Evolutionary conservation across 2,329 filamentous ascomycete genomes (phyloP), one percentile per base, ranked within the genome.

Genomic region (Claviceps cyperi): DNA sequence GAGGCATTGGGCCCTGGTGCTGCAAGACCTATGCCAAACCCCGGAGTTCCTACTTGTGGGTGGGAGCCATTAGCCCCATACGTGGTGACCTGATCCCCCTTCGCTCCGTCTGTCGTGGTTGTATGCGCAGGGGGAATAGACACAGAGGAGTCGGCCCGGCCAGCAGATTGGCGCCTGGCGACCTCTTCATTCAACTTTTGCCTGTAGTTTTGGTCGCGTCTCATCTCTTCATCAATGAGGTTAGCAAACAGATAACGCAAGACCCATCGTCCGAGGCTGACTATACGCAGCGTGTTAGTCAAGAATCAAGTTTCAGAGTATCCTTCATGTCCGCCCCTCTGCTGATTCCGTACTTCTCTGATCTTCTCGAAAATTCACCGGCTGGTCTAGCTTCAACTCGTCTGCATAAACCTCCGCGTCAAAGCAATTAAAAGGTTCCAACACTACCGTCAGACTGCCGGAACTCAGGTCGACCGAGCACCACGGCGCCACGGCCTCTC

Each of bases 371-470:
- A 95, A 95, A 13, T 90, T 83, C 17, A 85, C 72, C n/a, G 78
- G 72, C 54, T 88, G 83, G 11, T 84, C 77, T 50, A 91, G 58
- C 40, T 81, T 73, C 37, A 94, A 70, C 66, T 97, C 90, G 62
- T 98, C 92, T 1, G 89, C 91, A 63, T 98, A 98, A 66, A 95
- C 85, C 62, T 98, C 92, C 15, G 90, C 92, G 66, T 98, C 92
- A 58, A 98, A 98, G 64, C 90, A 96, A 58, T 94, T 94, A 60
- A 92, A 94, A 40, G 90, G 87, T 62, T 98, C 92, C 17, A 98
- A 67, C 17, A 94, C 83, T 3, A 96, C 91, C 2, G 89, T 91
- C 50, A 98, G 72, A 54, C 86, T 88, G 37, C 92, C 92, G 4
- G 91, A 97, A 58, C 91, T 84, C 19, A 91, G 90, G 61, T 98